Percentiles rank a stretch among this genome's conserved stretches.
Conservation (phyloP, 768 basidiomycete genomes). For the Wakefieldia striispora region DNA sequence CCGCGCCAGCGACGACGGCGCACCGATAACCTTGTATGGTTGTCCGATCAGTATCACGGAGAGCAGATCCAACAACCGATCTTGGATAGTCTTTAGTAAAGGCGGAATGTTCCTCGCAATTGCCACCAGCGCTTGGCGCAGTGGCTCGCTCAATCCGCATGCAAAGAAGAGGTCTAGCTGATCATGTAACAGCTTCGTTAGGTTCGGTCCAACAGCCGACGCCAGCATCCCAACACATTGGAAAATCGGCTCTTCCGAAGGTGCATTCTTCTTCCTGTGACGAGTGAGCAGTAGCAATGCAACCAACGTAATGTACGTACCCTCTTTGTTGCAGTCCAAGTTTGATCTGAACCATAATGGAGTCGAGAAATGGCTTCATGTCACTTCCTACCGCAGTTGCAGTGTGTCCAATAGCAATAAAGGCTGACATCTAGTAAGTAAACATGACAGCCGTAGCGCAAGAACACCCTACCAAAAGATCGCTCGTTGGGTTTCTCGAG, state of each 20-base stretch:
- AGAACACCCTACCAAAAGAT: constrained; percentile 60
- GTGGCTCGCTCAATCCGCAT: constrained; percentile 86
- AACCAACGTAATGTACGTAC: constrained; percentile 39
- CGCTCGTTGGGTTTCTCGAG: constrained; percentile 88
- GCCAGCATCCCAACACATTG: constrained; percentile 98
- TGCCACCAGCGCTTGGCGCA: constrained; percentile 78
- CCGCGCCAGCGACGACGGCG: constrained; percentile 62
- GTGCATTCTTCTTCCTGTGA: constrained; percentile 79
- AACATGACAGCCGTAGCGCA: constrained; percentile 8
- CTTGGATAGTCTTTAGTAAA: constrained; percentile 89
- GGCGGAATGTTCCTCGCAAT: constrained; percentile 89
- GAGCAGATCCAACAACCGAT: constrained; percentile 84
- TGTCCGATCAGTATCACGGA: constrained; percentile 81
- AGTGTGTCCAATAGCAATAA: constrained; percentile 94
- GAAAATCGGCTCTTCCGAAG: constrained; percentile 93
- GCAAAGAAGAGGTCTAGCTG: constrained; percentile 96
- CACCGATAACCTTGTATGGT: constrained; percentile 84
- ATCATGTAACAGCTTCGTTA: constrained; percentile 94
- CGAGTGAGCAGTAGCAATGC: constrained; percentile 1
- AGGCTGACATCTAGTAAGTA: constrained; percentile 50
- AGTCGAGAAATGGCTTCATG: constrained; percentile 94
- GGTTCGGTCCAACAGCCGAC: constrained; percentile 89
- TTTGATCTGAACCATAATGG: constrained; percentile 87
- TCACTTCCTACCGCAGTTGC: constrained; percentile 89
- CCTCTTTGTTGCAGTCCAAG: constrained; percentile 84